Evolutionary conservation across 805 yeast species (phyloP), one percentile per base, ranked within the genome.

Genomic region (Wickerhamiella galacta): DNA sequence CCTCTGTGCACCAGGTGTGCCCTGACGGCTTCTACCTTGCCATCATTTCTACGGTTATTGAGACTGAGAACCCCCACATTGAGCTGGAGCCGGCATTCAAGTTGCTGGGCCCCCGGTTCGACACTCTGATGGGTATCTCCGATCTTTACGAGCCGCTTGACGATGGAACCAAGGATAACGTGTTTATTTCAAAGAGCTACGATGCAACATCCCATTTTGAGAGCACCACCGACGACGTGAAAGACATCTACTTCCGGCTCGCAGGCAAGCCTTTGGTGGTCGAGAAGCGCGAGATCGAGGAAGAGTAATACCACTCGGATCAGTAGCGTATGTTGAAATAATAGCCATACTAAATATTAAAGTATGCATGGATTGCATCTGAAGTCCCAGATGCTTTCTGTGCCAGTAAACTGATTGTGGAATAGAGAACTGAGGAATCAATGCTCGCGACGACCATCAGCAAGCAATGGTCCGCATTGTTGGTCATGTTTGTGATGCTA

Each of bases 161-260:
- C 24, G 93, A 82, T 52, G 98, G 98, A 8, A 61, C 75, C 12
- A 61, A 66, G 39, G 85, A 78, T 54, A 72, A 76, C 36, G 72
- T 90, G 31, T 90, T 59, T 57, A 65, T 90, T 37, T 82, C 95
- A 24, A 78, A 70, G 60, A 78, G 93, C 38, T 90, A 83, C 54
- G 98, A 90, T 54, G 77, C 96, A 1, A 68, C 93, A 7, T 82
- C 95, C 7, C 98, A 90, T 59, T 90, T 90, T 53, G 98, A 90
- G 58, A 63, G 85, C 27, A 79, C 93, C 47, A 90, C 98, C 25
- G 96, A 90, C 54, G 96, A 90, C 55, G 93, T 90, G 46, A 83
- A 82, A 58, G 95, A 87, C 55, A 68, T 90, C 34, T 90, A 90
- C 57, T 75, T 75, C 56, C 72, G 96, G 55, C 75, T 90, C 42